Base-by-base conservation (phyloP, 2,329 filamentous ascomycete species). In the Monosporascus sp. region DNA sequence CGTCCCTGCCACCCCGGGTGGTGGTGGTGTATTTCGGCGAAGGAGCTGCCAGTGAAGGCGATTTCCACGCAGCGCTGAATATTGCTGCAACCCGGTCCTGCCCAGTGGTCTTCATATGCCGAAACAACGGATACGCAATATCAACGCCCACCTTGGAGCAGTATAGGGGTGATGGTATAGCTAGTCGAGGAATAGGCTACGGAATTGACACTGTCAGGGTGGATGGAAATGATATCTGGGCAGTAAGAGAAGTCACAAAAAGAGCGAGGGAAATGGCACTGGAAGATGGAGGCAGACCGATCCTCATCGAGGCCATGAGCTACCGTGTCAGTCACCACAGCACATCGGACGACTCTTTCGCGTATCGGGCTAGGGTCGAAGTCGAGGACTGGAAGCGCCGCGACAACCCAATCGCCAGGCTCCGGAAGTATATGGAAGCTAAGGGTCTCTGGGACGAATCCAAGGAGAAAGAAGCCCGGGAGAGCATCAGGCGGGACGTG, bases 241-340 rank as follows among this genome's bases (percentile, higher is more conserved):
- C 92, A 1, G 90, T 96, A 0, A 80, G 89, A 41, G 88, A 91
- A 70, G 90, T 84, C 0, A 94, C 89, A 24, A 83, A 83, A 64
- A 81, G 82, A 67, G 94, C 94, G 0, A 82, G 92, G 2, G 79
- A 82, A 48, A 82, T 93, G 65, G 92, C 93, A 0, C 78, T 97
- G 3, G 76, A 87, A 52, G 84, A 89, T 44, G 90, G 89, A n/a
- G 89, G 90, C 4, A 84, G 82, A 57, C 91, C 90, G 0, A 82
- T 99, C 0, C 75, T 99, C 7, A 87, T 99, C 41, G 94, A 99
- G 72, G 91, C 91, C 52, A 96, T 99, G 89, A 93, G 89, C 24
- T 99, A 99, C 72, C 90, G 94, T n/a, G 92, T 97, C 44, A 93
- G 89, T 6, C 91, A 99, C 68, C 94, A 99, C 74, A 96, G 90